Evolutionary conservation across 129 eudicot genomes (phyloP).

Genomic region (Glebionis coronaria): DNA sequence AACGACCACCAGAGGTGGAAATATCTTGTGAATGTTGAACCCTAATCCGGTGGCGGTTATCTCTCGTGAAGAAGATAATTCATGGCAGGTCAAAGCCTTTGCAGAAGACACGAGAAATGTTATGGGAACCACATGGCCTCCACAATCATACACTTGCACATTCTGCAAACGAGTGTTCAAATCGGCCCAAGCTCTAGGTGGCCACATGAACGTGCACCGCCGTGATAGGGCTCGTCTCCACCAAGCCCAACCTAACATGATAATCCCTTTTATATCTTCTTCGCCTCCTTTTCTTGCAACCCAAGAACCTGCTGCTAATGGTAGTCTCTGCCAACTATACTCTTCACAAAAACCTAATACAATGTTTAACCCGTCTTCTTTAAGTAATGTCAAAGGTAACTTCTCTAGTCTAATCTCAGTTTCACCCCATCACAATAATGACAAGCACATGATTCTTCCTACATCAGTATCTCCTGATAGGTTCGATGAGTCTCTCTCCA

Average conservation of each 20-base stretch:
- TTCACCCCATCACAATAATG: not conserved
- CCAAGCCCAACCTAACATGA: constrained; percentile 22
- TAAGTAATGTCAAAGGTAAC: constrained; percentile 16
- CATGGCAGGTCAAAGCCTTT: constrained; percentile 37
- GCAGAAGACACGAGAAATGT: constrained; percentile 27
- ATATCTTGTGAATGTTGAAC: constrained; percentile 26
- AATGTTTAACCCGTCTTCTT: constrained; percentile 21
- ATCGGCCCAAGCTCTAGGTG: constrained; percentile 38
- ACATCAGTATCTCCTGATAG: constrained; percentile 10
- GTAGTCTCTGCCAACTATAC: constrained; percentile 32
- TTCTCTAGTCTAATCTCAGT: constrained; percentile 21
- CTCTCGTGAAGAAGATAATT: constrained; percentile 31
- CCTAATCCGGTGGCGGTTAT: constrained; percentile 6
- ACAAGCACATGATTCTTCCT: constrained; percentile 1
- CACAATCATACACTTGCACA: constrained; percentile 32
- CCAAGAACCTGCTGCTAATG: constrained; percentile 34
- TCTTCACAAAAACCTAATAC: constrained; percentile 29
- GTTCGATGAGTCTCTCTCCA: constrained; percentile 15
- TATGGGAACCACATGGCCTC: constrained; percentile 39
- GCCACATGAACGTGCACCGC: constrained; percentile 41
- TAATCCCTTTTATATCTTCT: constrained; percentile 17
- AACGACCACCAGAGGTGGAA: no score
- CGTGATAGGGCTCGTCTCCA: constrained; percentile 39
- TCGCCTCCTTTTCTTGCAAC: constrained; percentile 28
- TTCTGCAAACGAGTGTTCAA: constrained; percentile 33